A percentile compares a stretch with the other conserved stretches of the same genome.
phyloP scores from a whole-genome alignment of 805 yeast genomes.

The Kregervanrija delftensis region DNA sequence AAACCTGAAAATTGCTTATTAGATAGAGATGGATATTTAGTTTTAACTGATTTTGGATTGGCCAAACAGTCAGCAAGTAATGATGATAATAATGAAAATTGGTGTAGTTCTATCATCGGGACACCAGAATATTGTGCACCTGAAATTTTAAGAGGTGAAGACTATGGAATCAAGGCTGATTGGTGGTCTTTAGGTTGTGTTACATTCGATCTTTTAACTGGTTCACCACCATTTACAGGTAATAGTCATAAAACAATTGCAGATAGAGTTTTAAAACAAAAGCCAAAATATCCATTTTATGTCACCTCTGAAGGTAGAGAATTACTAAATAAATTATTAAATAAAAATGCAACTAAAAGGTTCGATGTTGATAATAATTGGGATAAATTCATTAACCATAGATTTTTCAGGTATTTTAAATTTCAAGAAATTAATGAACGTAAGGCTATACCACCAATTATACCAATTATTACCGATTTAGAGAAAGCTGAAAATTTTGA shows the following conservation, averaged over 20 bases:
- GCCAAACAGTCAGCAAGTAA: conserved; percentile 37
- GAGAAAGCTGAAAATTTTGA: conserved; percentile 76
- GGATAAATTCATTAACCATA: conserved; percentile 48
- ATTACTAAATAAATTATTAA: conserved; percentile 52
- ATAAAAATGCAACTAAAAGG: conserved; percentile 61
- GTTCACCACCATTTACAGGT: conserved; percentile 84
- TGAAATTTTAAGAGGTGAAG: conserved; percentile 69
- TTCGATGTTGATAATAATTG: conserved; percentile 48
- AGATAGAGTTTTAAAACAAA: conserved; percentile 63
- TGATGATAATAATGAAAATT: conserved; percentile 24
- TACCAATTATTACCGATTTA: conserved; percentile 70
- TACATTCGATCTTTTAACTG: conserved; percentile 69
- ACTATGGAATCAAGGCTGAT: conserved; percentile 72
- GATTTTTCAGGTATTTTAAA: conserved; percentile 64
- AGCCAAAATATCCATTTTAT: conserved; percentile 61
- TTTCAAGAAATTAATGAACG: conserved; percentile 54
- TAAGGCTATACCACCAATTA: conserved; percentile 58
- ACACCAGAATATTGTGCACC: conserved; percentile 88
- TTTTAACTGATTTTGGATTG: conserved; percentile 81
- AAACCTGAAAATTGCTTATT: conserved; percentile 86
- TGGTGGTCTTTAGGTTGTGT: conserved; percentile 90
- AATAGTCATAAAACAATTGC: conserved; percentile 64
- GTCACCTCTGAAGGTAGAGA: conserved; percentile 74
- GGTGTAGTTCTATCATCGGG: conserved; percentile 58
- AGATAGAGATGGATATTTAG: conserved; percentile 67